Evolutionary conservation across 1,284 basidiomycete species (phyloP).

Genomic region (Leccinum fuscescens): DNA sequence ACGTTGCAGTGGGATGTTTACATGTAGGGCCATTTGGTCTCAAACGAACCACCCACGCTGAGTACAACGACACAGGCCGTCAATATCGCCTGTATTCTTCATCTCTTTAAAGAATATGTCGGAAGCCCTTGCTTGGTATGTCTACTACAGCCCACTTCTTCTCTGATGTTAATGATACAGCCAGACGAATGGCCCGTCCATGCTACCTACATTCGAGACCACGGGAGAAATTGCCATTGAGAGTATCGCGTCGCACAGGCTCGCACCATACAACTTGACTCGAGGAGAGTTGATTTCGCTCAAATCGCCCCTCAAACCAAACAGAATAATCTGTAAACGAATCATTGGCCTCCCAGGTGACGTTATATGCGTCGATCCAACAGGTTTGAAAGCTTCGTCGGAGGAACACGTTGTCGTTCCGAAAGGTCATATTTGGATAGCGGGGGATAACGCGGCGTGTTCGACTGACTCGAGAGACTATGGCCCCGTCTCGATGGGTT

Average conservation of each 20-base stretch:
- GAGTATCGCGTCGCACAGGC: constrained; percentile 54
- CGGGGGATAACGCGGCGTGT: constrained; percentile 83
- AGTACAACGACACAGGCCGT: constrained; percentile 37
- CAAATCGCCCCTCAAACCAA: constrained; percentile 71
- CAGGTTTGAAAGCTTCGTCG: constrained; percentile 56
- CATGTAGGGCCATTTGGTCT: constrained; percentile 26
- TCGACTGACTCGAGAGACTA: constrained; percentile 89
- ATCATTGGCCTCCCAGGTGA: constrained; percentile 91
- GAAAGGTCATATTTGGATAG: constrained; percentile 87
- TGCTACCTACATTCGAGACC: constrained; percentile 78
- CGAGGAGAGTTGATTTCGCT: constrained; percentile 85
- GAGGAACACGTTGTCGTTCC: constrained; percentile 75
- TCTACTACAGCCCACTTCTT: not conserved
- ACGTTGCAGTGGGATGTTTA: constrained; percentile 25
- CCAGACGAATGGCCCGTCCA: constrained; percentile 75
- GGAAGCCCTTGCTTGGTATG: constrained; percentile 53
- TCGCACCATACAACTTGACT: constrained; percentile 50
- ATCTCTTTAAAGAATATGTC: constrained; percentile 61
- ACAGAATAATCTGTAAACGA: constrained; percentile 82
- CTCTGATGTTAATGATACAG: not conserved
- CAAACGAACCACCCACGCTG: not conserved
- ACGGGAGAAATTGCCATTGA: constrained; percentile 64
- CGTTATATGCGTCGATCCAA: constrained; percentile 83
- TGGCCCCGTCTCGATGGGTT: constrained; percentile 86
- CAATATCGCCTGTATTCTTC: constrained; percentile 52